phyloP scores from a whole-genome alignment of 768 basidiomycete genomes.

The Tylopilus rubrobrunneus region DNA sequence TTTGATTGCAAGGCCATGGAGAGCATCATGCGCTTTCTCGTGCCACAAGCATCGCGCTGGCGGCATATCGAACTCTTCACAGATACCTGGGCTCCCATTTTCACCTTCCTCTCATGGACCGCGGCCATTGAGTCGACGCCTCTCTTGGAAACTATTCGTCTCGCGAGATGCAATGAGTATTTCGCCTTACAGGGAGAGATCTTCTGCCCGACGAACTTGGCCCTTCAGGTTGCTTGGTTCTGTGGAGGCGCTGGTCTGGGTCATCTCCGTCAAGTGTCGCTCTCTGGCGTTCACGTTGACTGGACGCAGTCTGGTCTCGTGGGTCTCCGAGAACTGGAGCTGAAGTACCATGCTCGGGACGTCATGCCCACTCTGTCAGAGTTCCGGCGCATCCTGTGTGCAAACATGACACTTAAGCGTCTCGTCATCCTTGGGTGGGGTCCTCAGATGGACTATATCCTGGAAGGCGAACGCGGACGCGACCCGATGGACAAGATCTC shows the following conservation, averaged over 20 bases:
- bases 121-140: conserved; percentile 32
- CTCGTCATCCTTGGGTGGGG: conserved; percentile 55
- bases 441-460: conserved; percentile 30
- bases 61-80: conserved; percentile 45
- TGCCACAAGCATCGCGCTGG: conserved; percentile 47
- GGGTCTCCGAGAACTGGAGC: conserved; percentile 44
- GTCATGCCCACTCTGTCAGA: conserved; percentile 51
- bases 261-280: conserved; percentile 38
- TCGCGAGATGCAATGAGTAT: conserved; percentile 58
- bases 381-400: conserved; percentile 41
- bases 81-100: conserved; percentile 60
- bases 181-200: conserved; percentile 41
- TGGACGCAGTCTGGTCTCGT: conserved; percentile 42
- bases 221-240: conserved; percentile 42
- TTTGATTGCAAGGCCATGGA: conserved; percentile 46
- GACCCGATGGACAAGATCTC: conserved; percentile 14
- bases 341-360: conserved; percentile 54
- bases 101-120: conserved; percentile 45
- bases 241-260: conserved; percentile 27
- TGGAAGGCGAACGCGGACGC: background rate
- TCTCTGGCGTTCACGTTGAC: conserved; percentile 57
- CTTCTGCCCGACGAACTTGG: conserved; percentile 43
- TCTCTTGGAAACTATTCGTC: conserved; percentile 37
- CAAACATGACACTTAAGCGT: conserved; percentile 36
- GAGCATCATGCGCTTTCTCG: conserved; percentile 40